Evolutionary conservation across 176 grass and related monocot species (phyloP).

Genomic region (Aegilops longissima): DNA sequence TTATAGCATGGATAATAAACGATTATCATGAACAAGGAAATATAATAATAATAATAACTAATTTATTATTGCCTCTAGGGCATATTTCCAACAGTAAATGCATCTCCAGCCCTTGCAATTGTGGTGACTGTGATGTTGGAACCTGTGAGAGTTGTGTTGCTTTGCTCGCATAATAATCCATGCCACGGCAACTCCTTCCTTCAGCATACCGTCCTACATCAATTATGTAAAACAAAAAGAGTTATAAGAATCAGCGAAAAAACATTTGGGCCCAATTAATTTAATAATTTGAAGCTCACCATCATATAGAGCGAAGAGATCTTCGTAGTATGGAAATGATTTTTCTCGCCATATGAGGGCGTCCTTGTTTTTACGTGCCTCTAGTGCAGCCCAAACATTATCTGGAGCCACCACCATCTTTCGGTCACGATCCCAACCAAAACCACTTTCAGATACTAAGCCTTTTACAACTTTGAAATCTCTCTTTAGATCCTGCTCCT

Average conservation of each 20-base stretch:
- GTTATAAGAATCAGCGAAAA: too few species aligned
- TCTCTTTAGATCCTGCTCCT: constrained; percentile 9
- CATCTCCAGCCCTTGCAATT: neutral
- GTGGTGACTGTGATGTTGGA: neutral
- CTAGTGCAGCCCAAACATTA: too few species aligned
- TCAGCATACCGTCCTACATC: neutral
- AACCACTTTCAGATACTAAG: neutral
- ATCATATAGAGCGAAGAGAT: neutral
- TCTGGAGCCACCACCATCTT: too few species aligned
- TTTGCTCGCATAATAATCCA: constrained; percentile 28
- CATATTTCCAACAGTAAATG: too few species aligned
- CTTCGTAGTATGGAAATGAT: neutral
- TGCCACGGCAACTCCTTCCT: constrained; percentile 22
- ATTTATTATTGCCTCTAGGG: too few species aligned
- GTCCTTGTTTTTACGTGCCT: neutral
- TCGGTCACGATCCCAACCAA: neutral
- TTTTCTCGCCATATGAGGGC: neutral
- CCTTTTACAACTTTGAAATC: neutral
- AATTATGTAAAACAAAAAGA: neutral
- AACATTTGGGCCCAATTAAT: too few species aligned
- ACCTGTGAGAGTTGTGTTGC: neutral
- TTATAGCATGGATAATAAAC: too few species aligned
- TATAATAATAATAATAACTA: too few species aligned
- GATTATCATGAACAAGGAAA: too few species aligned
- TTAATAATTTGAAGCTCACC: neutral